Evolutionary conservation across 352 stramenopile species (phyloP), one percentile per base, ranked within the genome.

Genomic region (Phytophthora crassamura): DNA sequence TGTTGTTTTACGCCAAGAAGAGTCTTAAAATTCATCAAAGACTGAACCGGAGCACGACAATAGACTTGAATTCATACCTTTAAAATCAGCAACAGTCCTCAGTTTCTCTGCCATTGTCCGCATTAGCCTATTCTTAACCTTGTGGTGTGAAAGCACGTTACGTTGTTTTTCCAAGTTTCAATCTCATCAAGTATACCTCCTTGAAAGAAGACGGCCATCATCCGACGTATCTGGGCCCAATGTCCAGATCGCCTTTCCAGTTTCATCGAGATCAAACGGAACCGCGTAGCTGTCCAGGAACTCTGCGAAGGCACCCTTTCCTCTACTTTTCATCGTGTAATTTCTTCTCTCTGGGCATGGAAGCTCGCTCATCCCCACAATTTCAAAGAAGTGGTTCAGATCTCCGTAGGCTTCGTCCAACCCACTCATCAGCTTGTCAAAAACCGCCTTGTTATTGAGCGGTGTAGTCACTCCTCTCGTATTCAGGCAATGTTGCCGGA

Each of bases 231-330:
- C 8, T 22, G 34, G n/a, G 36, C 41, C 11, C 2, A 39, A 52
- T 1, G 47, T 58, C 52, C 65, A 73, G 33, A 73, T 58, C 33
- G 15, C 59, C 9, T 69, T 65, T 15, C 50, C n/a, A 0, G 65
- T 73, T 33, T 61, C 4, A 11, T 11, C 39, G 9, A 69, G 4
- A 6, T 59, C 40, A 20, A 73, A 73, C 15, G 59, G 59, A 28
- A 73, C 14, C 4, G 59, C 39, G 10, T 73, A 69, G 22, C n/a
- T 65, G 25, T 73, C 59, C 16, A 69, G 18, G 34, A 73, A 73
- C 10, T 73, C 49, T n/a, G 65, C 52, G 20, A 58, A 61, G 14
- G 1, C 52, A 59, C 7, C 25, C 58, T 0, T 10, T 28, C 3
- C 20, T 10, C 11, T 15, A 55, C 18, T 10, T 38, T 6, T n/a